These are phyloP conservation scores for Lachnellula occidentalis DNA, from an alignment of 2,329 filamentous ascomycete species.

Conservation along the genomic window DNA sequence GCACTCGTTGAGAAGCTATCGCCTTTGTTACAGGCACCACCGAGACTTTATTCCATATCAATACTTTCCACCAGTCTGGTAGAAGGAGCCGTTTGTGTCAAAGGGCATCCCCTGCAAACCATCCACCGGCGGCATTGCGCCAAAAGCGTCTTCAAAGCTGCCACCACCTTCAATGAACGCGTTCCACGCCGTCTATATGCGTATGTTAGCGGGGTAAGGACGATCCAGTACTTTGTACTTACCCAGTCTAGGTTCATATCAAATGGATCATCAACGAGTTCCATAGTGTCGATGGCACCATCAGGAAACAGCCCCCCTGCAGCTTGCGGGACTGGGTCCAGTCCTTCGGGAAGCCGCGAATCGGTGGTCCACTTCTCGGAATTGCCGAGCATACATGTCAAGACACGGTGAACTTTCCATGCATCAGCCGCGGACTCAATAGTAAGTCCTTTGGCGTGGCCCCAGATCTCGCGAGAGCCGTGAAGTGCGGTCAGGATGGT, in stretches of 20 bases:
- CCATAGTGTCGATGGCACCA: conserved; percentile 1
- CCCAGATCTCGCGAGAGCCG: conserved; percentile 16
- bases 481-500: conserved; percentile 5
- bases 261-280: background rate
- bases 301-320: conserved; percentile 8
- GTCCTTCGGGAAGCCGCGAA: background rate
- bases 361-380: background rate
- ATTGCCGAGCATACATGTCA: conserved; percentile 16
- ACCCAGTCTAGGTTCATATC: conserved; percentile 30
- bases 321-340: background rate
- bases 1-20: too few relatives aligned
- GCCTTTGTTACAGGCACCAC: too few relatives aligned
- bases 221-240: background rate
- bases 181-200: conserved; percentile 24
- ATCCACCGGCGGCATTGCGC: background rate
- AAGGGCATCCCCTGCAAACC: too few relatives aligned
- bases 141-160: conserved; percentile 21
- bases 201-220: conserved; percentile 6
- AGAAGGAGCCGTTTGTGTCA: too few relatives aligned
- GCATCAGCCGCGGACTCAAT: conserved; percentile 6
- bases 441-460: conserved; percentile 1
- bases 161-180: conserved; percentile 24
- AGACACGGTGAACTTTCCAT: conserved; percentile 13
- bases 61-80: too few relatives aligned
- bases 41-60: too few relatives aligned